Evolutionary conservation across 73 alveolate species (phyloP).

Genomic region (Tetrahymena elliotti): DNA sequence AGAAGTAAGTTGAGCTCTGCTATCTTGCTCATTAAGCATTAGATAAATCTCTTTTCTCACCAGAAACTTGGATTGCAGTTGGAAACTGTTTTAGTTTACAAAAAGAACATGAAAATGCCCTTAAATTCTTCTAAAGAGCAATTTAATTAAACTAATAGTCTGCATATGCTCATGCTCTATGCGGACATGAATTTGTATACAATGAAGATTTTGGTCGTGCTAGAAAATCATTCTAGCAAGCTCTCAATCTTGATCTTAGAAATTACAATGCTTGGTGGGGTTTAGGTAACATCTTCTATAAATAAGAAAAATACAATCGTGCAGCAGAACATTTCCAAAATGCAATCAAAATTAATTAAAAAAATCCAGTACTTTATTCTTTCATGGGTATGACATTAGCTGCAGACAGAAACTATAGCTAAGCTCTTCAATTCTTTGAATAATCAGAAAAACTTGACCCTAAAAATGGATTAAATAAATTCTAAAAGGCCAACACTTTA

Average conservation of each 20-base stretch:
- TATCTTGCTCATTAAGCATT: conserved; percentile 55
- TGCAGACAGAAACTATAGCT: conserved; percentile 62
- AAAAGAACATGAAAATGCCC: conserved; percentile 92
- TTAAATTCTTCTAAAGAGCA: conserved; percentile 89
- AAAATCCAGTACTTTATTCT: conserved; percentile 80
- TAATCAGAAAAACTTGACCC: conserved; percentile 72
- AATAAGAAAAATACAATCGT: conserved; percentile 82
- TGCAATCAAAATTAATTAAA: conserved; percentile 71
- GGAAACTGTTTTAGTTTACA: conserved; percentile 89
- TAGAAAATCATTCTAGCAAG: conserved; percentile 74
- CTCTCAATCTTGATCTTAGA: conserved; percentile 78
- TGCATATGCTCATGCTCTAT: conserved; percentile 87
- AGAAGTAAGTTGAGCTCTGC: conserved; percentile 87
- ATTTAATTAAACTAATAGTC: conserved; percentile 73
- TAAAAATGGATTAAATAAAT: conserved; percentile 76
- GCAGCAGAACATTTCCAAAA: conserved; percentile 72
- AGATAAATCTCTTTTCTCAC: conserved; percentile 78
- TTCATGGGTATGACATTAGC: conserved; percentile 86
- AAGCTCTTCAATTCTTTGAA: conserved; percentile 76
- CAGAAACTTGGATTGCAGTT: conserved; percentile 94
- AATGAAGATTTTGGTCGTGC: conserved; percentile 87
- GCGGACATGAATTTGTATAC: conserved; percentile 91
- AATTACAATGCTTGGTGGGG: conserved; percentile 99
- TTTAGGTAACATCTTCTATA: conserved; percentile 83
- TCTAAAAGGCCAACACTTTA: conserved; percentile 76